Conservation (phyloP, 371 early-diverging fungal genomes). For the Paraphysoderma sedebokerense region DNA sequence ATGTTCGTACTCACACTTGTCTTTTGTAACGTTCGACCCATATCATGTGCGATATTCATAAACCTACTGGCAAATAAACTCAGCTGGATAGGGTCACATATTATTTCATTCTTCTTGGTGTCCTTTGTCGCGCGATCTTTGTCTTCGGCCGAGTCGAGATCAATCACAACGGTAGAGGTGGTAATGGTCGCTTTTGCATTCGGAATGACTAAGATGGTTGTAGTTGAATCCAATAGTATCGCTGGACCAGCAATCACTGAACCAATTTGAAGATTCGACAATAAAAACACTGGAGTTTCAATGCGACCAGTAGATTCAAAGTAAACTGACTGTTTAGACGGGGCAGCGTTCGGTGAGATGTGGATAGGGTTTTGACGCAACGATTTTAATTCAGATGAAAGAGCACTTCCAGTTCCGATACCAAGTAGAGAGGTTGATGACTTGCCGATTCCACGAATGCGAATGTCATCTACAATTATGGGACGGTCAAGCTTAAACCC, state of each 20-base stretch:
- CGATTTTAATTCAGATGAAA: conserved; percentile 19
- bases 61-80: conserved; percentile 85
- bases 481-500: conserved; percentile 67
- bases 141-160: conserved; percentile 1
- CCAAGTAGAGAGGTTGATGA: conserved; percentile 7
- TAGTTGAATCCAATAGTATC: conserved; percentile 68
- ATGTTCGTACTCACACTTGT: conserved; percentile 92
- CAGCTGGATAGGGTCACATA: conserved; percentile 60
- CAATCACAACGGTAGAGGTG: conserved; percentile 49
- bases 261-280: conserved; percentile 44
- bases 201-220: conserved; percentile 75
- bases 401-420: conserved; percentile 9
- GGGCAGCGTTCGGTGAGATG: conserved; percentile 8
- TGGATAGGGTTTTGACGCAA: conserved; percentile 13
- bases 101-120: not conserved
- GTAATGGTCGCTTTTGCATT: conserved; percentile 56
- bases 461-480: conserved; percentile 78
- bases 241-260: conserved; percentile 64
- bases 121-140: conserved; percentile 25
- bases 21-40: conserved; percentile 87
- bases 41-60: conserved; percentile 95
- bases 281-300: conserved; percentile 51
- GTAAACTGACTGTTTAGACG: conserved; percentile 35
- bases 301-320: conserved; percentile 56
- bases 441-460: conserved; percentile 69